phyloP scores from a whole-genome alignment of 2,329 filamentous ascomycete genomes.

The Chlorencoelia australis region DNA sequence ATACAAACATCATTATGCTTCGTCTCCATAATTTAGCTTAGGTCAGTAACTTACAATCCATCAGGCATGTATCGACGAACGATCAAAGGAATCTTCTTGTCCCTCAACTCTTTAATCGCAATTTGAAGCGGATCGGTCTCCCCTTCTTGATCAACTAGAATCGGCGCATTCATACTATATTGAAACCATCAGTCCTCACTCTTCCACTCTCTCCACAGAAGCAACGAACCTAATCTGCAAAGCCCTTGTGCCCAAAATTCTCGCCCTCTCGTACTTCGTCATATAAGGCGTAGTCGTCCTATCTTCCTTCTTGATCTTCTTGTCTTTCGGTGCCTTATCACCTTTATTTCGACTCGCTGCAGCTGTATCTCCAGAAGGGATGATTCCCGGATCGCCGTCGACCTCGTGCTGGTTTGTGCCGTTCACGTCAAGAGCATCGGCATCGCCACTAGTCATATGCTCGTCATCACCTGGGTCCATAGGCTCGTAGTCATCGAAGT shows the following conservation, averaged over 20 bases:
- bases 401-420: constrained; percentile 37
- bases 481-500: constrained; percentile 41
- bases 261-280: constrained; percentile 97
- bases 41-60: constrained; percentile 74
- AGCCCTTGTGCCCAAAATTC: constrained; percentile 85
- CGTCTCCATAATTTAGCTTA: no score
- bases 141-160: constrained; percentile 91
- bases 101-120: constrained; percentile 89
- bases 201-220: no score
- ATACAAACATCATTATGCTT: constrained; percentile 5
- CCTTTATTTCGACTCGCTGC: constrained; percentile 44
- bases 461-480: constrained; percentile 46
- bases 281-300: constrained; percentile 94
- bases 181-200: not conserved
- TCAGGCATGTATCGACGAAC: constrained; percentile 93
- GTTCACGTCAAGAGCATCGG: constrained; percentile 42
- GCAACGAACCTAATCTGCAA: constrained; percentile 78
- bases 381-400: constrained; percentile 32
- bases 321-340: constrained; percentile 56
- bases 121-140: constrained; percentile 97
- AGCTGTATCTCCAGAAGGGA: constrained; percentile 52
- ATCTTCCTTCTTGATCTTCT: constrained; percentile 83
- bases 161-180: constrained; percentile 86
- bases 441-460: constrained; percentile 41
- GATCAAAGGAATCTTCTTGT: constrained; percentile 97